Evolutionary conservation across 192 early-diverging fungal genomes (phyloP), one percentile per base, ranked within the genome.

Genomic region (Chytriomyces sp.): DNA sequence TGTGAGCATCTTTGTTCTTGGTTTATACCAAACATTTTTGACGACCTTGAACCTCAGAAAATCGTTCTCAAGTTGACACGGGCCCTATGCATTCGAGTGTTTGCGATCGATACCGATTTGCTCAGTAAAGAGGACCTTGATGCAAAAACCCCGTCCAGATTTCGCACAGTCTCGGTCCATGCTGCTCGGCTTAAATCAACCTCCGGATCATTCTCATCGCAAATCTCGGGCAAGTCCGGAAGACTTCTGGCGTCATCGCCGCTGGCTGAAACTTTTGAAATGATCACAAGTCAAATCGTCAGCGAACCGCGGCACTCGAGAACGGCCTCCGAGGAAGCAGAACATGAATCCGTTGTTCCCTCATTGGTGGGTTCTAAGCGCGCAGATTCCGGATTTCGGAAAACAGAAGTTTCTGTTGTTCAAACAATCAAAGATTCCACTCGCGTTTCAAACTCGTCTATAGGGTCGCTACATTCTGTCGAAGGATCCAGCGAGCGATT

Each of bases 11-110:
- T 7, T 73, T 48, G 9, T 68, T 60, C 7, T 67, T 50, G 80
- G 24, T 72, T 43, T 62, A 20, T 20, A n/a, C 18, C 35, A 16
- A 3, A 45, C 16, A 23, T n/a, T 72, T 75, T 59, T 46, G n/a
- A 44, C 20, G 2, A 28, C 47, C 18, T 45, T 5, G 16, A 18
- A 45, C 28, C 62, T 79, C 61, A 93, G 91, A 89, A 85, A 82
- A 86, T 84, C 48, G 87, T 92, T 77, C 60, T 81, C 48, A 84
- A 88, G 75, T 60, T 94, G 47, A 92, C 93, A 1, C 84, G 85
- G 53, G 50, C 91, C 47, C 24, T 93, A 8, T 82, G 90, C 0
- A 72, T 77, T 44, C 84, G 91, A 35, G 75, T 89, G 6, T 92
- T 90, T 67, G 72, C 86, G 48, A 86, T 92, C 20, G 91, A 94